Base-by-base conservation (phyloP, 495 filamentous ascomycete species). In the Lophium mytilinum region DNA sequence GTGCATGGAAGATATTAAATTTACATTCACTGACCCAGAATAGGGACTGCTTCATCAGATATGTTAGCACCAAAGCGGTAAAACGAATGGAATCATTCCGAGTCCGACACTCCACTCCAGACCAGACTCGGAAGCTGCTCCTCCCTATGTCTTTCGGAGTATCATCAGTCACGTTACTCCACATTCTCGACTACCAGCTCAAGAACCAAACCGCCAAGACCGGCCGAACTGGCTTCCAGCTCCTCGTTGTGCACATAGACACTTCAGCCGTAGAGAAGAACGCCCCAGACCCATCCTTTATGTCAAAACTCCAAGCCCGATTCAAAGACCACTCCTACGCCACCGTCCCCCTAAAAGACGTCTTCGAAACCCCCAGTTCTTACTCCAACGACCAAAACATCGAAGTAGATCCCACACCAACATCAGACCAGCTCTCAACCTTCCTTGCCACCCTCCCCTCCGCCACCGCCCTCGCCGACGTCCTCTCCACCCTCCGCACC, bases 71-170 rank as follows among this genome's bases (percentile, higher is more conserved):
- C 52, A 96, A 96, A 66, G 79, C 83, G 59, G 70, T 88, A 60
- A 89, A 88, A 63, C 87, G 88, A 40, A 86, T 92, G 75, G 86
- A 88, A 65, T 75, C 72, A 43, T 86, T 83, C 69, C 76, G 69
- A 64, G 68, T 73, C 62, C 65, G 70, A 12, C 49, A 71, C 53
- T 53, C 68, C 15, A 42, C 65, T 1, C 48, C 65, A 60, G 63
- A 69, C 60, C 58, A 71, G 57, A 72, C 76, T 52, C 73, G 74
- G 48, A 80, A 75, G 49, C 76, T 95, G 24, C 75, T 96, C 2
- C 71, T 97, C 12, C 88, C 89, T 1, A 63, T 96, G 4, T 96
- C 90, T 1, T 83, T 89, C 58, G 93, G 94, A 0, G 75, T 87
- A 3, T 93, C 86, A 9, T 96, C 92, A 0, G 77, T 83, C n/a